Conservation (phyloP, 1,284 basidiomycete species). For the Moesziomyces sp. region DNA sequence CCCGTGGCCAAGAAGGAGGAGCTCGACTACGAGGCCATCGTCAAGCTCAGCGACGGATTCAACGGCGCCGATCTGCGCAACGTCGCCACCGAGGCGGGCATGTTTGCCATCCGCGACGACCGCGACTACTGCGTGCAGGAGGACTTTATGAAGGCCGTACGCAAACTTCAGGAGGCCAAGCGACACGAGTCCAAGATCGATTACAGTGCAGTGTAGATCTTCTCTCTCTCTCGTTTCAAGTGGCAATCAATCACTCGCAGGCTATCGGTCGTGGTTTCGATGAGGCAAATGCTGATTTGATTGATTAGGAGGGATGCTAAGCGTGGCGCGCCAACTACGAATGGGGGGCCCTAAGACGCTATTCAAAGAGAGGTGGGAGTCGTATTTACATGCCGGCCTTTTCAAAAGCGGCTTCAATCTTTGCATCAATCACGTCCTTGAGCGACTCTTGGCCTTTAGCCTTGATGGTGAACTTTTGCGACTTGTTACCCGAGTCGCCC, state of each 20-base stretch:
- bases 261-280: no score
- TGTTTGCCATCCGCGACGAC: slow-evolving; percentile 98
- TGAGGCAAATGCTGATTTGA: no score
- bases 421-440: slow-evolving; percentile 8
- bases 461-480: slow-evolving; percentile 36
- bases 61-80: slow-evolving; percentile 82
- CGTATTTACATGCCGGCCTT: slow-evolving; percentile 6
- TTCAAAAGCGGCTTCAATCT: slow-evolving; percentile 14
- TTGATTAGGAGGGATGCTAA: not conserved
- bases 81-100: slow-evolving; percentile 96
- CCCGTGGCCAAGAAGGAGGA: slow-evolving; percentile 88
- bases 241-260: no score
- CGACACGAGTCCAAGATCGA: slow-evolving; percentile 67
- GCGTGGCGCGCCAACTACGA: slow-evolving; percentile 1
- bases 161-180: slow-evolving; percentile 84
- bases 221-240: not conserved
- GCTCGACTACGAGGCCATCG: slow-evolving; percentile 69
- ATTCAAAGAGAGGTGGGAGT: no score
- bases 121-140: slow-evolving; percentile 76
- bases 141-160: slow-evolving; percentile 95
- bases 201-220: slow-evolving; percentile 49
- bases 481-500: slow-evolving; percentile 44
- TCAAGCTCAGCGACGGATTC: slow-evolving; percentile 77
- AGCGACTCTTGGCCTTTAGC: not conserved
- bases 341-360: not conserved